Conservation (phyloP, 1,139 yeast species). For the Diutina ranongensis region DNA sequence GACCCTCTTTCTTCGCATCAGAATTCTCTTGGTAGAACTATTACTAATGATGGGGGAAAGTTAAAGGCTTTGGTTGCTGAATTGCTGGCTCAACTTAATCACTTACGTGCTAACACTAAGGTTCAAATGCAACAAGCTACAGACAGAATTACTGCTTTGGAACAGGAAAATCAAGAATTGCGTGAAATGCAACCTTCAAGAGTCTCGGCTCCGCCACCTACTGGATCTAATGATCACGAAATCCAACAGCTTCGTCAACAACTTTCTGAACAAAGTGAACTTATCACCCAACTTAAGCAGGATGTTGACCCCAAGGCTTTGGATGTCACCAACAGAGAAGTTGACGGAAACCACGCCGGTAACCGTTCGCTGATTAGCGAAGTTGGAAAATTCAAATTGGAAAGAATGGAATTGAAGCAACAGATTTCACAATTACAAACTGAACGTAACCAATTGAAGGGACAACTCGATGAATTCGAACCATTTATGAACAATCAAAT, state of each 20-base stretch:
- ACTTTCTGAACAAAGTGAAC: conserved; percentile 21
- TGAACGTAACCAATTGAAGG: conserved; percentile 32
- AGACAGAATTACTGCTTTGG: conserved; percentile 35
- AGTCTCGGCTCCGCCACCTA: not conserved
- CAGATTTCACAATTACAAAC: conserved; percentile 33
- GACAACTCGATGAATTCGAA: conserved; percentile 35
- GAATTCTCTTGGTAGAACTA: not conserved
- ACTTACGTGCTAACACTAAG: conserved; percentile 4
- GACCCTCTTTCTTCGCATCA: not conserved
- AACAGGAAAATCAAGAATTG: conserved; percentile 27
- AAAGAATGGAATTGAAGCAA: conserved; percentile 32
- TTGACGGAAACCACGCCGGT: conserved; percentile 8
- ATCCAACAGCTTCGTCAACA: conserved; percentile 1
- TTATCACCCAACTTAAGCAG: conserved; percentile 25
- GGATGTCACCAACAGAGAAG: conserved; percentile 13
- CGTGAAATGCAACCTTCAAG: conserved; percentile 7
- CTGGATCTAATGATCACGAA: not conserved
- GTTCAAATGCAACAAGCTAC: conserved; percentile 44
- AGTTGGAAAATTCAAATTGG: conserved; percentile 29
- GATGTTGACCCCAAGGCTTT: conserved; percentile 24
- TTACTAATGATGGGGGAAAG: conserved; percentile 4
- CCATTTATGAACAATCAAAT: conserved; percentile 47
- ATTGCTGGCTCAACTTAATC: not conserved
- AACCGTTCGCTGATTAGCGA: conserved; percentile 18
- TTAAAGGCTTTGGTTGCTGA: conserved; percentile 6